A percentile compares a stretch with the other conserved stretches of the same genome.
phyloP scores from a whole-genome alignment of 2,329 filamentous ascomycete species.

The Aspergillus sclerotialis region DNA sequence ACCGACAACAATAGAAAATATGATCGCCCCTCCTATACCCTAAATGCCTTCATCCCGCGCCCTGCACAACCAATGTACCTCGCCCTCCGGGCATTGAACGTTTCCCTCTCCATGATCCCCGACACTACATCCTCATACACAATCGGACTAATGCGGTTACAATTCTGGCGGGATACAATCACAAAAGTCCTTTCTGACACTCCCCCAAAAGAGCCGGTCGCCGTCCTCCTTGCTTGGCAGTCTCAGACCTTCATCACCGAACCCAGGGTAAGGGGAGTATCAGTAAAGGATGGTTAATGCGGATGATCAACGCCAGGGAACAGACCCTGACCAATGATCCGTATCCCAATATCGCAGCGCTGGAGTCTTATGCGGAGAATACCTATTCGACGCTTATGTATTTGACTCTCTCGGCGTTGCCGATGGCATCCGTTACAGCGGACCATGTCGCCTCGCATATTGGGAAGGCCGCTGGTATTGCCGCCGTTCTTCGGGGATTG shows the following conservation, averaged over 20 bases:
- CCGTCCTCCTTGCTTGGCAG: conserved; percentile 70
- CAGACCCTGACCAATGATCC: conserved; percentile 77
- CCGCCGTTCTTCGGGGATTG: conserved; percentile 76
- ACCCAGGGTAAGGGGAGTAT: conserved; percentile 44
- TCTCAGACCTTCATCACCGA: conserved; percentile 49
- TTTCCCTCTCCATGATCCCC: conserved; percentile 83
- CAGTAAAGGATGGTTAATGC: conserved; percentile 66
- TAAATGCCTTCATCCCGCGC: conserved; percentile 75
- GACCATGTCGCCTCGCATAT: conserved; percentile 94
- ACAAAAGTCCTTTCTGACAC: conserved; percentile 67
- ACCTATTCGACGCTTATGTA: conserved; percentile 94
- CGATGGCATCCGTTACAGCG: conserved; percentile 71
- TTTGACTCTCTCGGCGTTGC: conserved; percentile 70
- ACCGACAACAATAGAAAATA: conserved; percentile 55
- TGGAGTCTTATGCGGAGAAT: conserved; percentile 88
- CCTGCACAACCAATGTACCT: conserved; percentile 75
- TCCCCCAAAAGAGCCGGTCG: conserved; percentile 86
- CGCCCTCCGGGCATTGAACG: conserved; percentile 83
- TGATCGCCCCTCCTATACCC: conserved; percentile 80
- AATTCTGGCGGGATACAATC: conserved; percentile 89
- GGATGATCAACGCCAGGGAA: conserved; percentile 74
- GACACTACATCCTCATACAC: conserved; percentile 84
- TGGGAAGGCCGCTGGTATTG: conserved; percentile 86
- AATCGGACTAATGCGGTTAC: conserved; percentile 80
- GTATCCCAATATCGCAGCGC: conserved; percentile 61